A percentile compares a stretch with the other conserved stretches of the same genome.
Evolutionary conservation across 2,329 filamentous ascomycete species (phyloP).

Genomic region (Scytalidium sp.): DNA sequence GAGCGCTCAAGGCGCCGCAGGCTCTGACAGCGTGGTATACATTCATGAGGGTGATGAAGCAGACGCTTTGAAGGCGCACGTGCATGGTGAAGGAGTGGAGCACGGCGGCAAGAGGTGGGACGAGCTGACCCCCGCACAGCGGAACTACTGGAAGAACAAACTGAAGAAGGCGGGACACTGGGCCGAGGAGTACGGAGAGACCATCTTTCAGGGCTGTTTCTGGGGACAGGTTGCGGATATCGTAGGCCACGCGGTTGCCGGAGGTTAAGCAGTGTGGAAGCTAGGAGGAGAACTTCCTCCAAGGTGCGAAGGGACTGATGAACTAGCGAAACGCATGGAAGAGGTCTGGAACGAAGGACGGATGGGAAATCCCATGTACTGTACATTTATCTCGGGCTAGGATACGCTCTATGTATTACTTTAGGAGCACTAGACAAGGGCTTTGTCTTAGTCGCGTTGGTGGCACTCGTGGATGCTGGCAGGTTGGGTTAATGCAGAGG

Average conservation of each 20-base stretch:
- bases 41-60: conserved; percentile 8
- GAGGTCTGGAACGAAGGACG: too few species aligned
- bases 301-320: too few species aligned
- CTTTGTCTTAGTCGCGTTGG: too few species aligned
- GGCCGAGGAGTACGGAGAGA: conserved; percentile 26
- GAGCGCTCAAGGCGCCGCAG: conserved; percentile 1
- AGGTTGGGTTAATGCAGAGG: too few species aligned
- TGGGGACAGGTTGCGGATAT: conserved; percentile 28
- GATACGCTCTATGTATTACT: too few species aligned
- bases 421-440: too few species aligned
- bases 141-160: conserved; percentile 24
- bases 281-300: too few species aligned
- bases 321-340: too few species aligned
- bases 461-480: too few species aligned
- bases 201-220: conserved; percentile 28
- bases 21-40: conserved; percentile 8
- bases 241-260: conserved; percentile 19
- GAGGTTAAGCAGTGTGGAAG: background rate
- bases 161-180: conserved; percentile 28
- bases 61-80: conserved; percentile 13
- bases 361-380: too few species aligned
- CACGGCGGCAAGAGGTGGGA: conserved; percentile 26
- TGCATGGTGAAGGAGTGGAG: conserved; percentile 19
- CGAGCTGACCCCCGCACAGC: conserved; percentile 22
- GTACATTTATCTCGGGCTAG: too few species aligned